These are phyloP conservation scores for Parafenestella ontariensis DNA, from an alignment of 2,329 filamentous ascomycete genomes.

Conservation along the genomic window DNA sequence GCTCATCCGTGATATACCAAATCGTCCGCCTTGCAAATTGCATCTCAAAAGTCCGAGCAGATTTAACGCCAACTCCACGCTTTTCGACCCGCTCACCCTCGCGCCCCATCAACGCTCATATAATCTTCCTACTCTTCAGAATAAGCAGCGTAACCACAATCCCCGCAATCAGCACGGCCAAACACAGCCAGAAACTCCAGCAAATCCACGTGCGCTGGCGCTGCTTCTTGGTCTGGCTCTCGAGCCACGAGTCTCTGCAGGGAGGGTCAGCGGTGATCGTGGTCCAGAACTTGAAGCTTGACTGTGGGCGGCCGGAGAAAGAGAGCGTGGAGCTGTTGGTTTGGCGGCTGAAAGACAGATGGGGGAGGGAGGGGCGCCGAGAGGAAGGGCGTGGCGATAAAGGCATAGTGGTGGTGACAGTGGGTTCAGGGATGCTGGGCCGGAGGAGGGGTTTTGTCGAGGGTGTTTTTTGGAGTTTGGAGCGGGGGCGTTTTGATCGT, in stretches of 20 bases:
- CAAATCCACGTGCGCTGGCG: slow-evolving; percentile 57
- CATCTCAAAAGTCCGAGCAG: too few species aligned
- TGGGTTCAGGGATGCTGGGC: slow-evolving; percentile 2
- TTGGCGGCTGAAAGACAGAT: slow-evolving; percentile 14
- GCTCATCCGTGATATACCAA: too few species aligned
- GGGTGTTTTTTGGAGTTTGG: slow-evolving; percentile 19
- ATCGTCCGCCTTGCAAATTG: too few species aligned
- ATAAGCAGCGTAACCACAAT: slow-evolving; percentile 57
- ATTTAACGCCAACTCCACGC: neutral
- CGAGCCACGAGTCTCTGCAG: slow-evolving; percentile 62
- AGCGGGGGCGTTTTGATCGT: slow-evolving; percentile 4
- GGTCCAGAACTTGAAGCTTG: slow-evolving; percentile 43
- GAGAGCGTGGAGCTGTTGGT: slow-evolving; percentile 29
- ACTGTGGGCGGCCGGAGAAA: slow-evolving; percentile 33
- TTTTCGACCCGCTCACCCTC: neutral
- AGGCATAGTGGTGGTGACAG: neutral
- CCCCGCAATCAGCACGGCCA: slow-evolving; percentile 54
- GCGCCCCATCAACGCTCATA: slow-evolving; percentile 22
- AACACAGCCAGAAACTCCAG: slow-evolving; percentile 56
- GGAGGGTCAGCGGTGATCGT: slow-evolving; percentile 36
- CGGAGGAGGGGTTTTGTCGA: slow-evolving; percentile 12
- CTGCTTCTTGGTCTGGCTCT: slow-evolving; percentile 57
- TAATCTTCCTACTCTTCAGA: slow-evolving; percentile 42
- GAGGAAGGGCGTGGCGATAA: neutral
- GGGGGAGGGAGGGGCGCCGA: neutral